Base-by-base conservation (phyloP, 805 yeast species). In the Ogataea salicorniae region DNA sequence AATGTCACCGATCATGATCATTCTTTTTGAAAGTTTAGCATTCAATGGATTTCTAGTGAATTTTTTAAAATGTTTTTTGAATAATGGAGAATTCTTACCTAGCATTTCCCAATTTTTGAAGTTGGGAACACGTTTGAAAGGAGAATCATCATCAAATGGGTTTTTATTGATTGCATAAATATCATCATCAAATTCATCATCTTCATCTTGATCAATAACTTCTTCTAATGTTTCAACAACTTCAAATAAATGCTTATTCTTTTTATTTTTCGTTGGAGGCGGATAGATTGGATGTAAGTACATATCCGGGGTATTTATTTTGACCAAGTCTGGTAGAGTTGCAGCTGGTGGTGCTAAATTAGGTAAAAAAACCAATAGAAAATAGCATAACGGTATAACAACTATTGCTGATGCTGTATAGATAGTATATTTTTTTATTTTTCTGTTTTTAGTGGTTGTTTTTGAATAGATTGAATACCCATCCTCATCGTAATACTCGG, bases 1-100 rank as follows among this genome's bases (percentile, higher is more conserved):
- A 20, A 91, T 79, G 63, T 91, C 98, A 4, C 98, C 97, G 23
- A 91, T 73, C 41, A 89, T 60, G 4, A 92, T 72, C 15, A 86
- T 59, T 50, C 95, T 71, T 37, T 72, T 72, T 9, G 60, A 65
- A n/a, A 45, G 23, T 34, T 55, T 48, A 3, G 45, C 26, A 15
- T 34, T 42, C 18, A 49, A 29, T 7, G 45, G 40, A 13, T 40
- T 36, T 9, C 39, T 34, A 18, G 41, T 39, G 6, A 55, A 46
- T 39, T 57, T 49, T n/a, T 52, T 20, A 17, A 58, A 47, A 48
- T 61, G 65, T 2, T 50, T 38, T 22, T 52, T 46, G 37, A 61
- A 60, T n/a, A 57, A 22, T 37, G 51, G 41, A 16, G 55, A 47
- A 4, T 49, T 34, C 17, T 46, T 34, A 9, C 49, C 51, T 9